Evolutionary conservation across 2,329 filamentous ascomycete species (phyloP).

Genomic region (Colletotrichum shisoi): DNA sequence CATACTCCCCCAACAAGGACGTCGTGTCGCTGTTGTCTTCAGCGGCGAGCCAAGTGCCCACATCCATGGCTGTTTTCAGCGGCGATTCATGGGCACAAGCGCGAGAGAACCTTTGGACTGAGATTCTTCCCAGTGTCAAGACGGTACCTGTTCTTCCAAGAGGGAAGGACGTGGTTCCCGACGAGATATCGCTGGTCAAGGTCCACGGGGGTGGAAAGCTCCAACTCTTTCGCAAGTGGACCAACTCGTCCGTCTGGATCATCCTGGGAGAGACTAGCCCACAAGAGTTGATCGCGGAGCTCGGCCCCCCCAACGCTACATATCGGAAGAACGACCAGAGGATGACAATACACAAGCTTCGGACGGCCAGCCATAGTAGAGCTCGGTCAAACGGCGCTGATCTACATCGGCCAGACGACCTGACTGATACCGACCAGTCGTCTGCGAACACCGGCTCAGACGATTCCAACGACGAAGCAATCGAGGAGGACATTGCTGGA

Average conservation of each 20-base stretch:
- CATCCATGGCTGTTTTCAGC: slow-evolving; percentile 88
- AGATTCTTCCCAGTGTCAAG: slow-evolving; percentile 76
- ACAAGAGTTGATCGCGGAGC: slow-evolving; percentile 87
- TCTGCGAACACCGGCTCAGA: slow-evolving; percentile 76
- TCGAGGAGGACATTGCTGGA: slow-evolving; percentile 64
- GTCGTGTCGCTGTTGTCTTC: slow-evolving; percentile 82
- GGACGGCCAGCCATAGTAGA: slow-evolving; percentile 61
- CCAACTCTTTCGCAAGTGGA: slow-evolving; percentile 77
- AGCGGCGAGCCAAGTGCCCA: slow-evolving; percentile 77
- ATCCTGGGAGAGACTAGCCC: slow-evolving; percentile 85
- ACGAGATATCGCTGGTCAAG: slow-evolving; percentile 83
- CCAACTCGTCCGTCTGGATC: slow-evolving; percentile 73
- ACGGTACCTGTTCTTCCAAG: slow-evolving; percentile 73
- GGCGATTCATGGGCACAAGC: slow-evolving; percentile 91
- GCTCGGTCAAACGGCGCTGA: slow-evolving; percentile 57
- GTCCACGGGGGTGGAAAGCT: slow-evolving; percentile 81
- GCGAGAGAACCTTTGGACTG: slow-evolving; percentile 77
- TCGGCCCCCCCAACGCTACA: slow-evolving; percentile 92
- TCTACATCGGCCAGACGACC: slow-evolving; percentile 61
- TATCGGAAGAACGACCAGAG: slow-evolving; percentile 90
- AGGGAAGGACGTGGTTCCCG: slow-evolving; percentile 79
- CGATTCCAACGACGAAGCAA: slow-evolving; percentile 66
- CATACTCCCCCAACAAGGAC: slow-evolving; percentile 79
- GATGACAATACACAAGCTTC: slow-evolving; percentile 81
- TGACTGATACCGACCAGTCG: slow-evolving; percentile 77